Percentiles rank a stretch among this genome's conserved stretches.
Conservation (phyloP, 768 basidiomycete species). For the Tricholoma matsutake region DNA sequence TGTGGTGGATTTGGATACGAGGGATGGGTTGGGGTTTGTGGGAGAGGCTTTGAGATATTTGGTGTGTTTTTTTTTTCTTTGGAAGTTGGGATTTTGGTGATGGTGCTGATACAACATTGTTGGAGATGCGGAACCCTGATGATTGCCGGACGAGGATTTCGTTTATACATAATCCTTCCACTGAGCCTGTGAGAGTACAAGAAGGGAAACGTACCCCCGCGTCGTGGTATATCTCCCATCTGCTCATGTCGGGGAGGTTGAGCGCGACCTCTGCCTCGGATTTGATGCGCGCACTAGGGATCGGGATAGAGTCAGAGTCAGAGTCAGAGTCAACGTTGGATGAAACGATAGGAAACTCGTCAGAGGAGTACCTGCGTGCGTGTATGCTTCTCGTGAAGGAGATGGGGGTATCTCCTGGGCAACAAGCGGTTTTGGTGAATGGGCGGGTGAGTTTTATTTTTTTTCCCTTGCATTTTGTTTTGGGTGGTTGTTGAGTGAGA, state of each 20-base stretch:
- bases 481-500: constrained; percentile 1
- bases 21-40: constrained; percentile 54
- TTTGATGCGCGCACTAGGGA: constrained; percentile 39
- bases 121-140: too few species aligned
- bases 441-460: constrained; percentile 62
- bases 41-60: constrained; percentile 63
- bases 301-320: constrained; percentile 12
- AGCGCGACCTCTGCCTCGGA: constrained; percentile 34
- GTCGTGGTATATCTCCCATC: constrained; percentile 49
- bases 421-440: constrained; percentile 70
- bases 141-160: constrained; percentile 50
- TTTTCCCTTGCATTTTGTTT: neutral
- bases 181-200: constrained; percentile 1
- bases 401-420: constrained; percentile 56
- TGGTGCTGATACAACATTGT: too few species aligned
- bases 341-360: too few species aligned
- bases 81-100: too few species aligned
- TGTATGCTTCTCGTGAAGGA: constrained; percentile 50
- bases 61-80: constrained; percentile 38
- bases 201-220: constrained; percentile 16
- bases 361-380: constrained; percentile 37
- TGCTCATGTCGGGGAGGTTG: constrained; percentile 41
- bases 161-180: constrained; percentile 71
- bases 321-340: neutral
- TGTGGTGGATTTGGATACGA: constrained; percentile 74